Evolutionary conservation across 352 stramenopile genomes (phyloP), one percentile per base, ranked within the genome.

Genomic region (Pythium guiyangense): DNA sequence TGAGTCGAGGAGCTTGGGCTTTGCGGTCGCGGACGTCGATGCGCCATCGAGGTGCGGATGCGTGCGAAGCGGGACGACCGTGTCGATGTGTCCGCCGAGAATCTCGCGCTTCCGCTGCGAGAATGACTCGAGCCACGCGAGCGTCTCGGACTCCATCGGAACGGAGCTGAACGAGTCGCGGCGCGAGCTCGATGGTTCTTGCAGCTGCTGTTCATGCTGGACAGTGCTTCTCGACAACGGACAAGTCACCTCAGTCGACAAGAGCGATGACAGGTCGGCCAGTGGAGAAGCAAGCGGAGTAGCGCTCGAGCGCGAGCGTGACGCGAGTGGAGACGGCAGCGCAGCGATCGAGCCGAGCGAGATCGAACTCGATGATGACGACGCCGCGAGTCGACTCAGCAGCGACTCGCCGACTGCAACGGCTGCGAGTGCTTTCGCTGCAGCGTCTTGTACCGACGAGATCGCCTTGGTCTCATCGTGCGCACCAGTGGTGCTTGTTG

Each of bases 101-200:
- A 92, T 92, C 35, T 86, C 69, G 45, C 69, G 65, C 60, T 90
- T 89, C 8, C 79, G 74, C 57, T 89, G 74, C 26, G 70, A 71
- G 60, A 88, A 92, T 0, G 65, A 57, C 42, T 79, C 72, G 4
- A 92, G 59, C 82, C 82, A 92, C 20, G 57, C 77, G 60, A 85
- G 77, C 11, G 78, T 67, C 40, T 87, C 74, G 2, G 77, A 79
- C 8, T 60, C 56, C 56, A 57, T 40, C 27, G 45, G 45, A 3
- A 62, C 42, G 8, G 47, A 26, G 25, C 45, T 65, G 34, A 60
- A 60, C 47, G 59, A 66, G 54, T 59, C 48, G 18, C 55, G 55
- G 12, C 58, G 58, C 12, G 52, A 18, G 26, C 17, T 49, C 15
- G 20, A 29, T 17, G 27, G 17, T 1, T 15, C 25, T 10, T 31